A percentile compares a stretch with the other conserved stretches of the same genome.
Evolutionary conservation across 257 asterid species (phyloP).

Genomic region (Solanum appendiculatum): DNA sequence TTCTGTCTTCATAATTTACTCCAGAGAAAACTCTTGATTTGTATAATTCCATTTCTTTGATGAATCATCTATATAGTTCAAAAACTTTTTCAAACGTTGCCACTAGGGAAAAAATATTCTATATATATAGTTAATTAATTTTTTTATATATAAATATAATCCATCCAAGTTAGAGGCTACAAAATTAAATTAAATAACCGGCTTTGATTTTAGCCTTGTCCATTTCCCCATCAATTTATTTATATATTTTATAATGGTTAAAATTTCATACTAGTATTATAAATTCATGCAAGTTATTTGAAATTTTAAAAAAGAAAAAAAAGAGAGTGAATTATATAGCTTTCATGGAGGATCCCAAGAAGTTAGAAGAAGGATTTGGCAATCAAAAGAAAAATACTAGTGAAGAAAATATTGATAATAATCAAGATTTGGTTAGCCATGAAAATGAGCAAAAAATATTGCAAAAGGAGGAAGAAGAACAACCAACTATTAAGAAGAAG

Average conservation of each 20-base stretch:
- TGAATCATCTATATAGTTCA: not conserved
- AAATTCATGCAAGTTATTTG: not conserved
- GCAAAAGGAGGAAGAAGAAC: constrained; percentile 22
- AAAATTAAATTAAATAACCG: not conserved
- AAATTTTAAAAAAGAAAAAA: not conserved
- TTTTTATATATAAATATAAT: not conserved
- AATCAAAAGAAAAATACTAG: not conserved
- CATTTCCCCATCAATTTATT: not conserved
- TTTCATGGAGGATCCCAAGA: constrained; percentile 35
- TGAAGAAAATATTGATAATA: not conserved
- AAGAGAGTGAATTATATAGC: not conserved
- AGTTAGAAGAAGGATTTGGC: constrained; percentile 42
- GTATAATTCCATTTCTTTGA: not conserved
- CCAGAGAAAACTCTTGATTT: not conserved
- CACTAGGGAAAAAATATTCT: not conserved
- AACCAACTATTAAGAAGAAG: constrained; percentile 24
- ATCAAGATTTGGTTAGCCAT: not conserved
- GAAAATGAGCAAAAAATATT: not conserved
- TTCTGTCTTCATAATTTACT: not conserved
- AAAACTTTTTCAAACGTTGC: not conserved
- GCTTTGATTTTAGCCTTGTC: not conserved
- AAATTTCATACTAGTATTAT: not conserved
- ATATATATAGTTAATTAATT: no score
- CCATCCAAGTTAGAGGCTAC: not conserved
- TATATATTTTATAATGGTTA: not conserved